Evolutionary conservation across 352 stramenopile genomes (phyloP).

Genomic region (Phytophthora meadii): DNA sequence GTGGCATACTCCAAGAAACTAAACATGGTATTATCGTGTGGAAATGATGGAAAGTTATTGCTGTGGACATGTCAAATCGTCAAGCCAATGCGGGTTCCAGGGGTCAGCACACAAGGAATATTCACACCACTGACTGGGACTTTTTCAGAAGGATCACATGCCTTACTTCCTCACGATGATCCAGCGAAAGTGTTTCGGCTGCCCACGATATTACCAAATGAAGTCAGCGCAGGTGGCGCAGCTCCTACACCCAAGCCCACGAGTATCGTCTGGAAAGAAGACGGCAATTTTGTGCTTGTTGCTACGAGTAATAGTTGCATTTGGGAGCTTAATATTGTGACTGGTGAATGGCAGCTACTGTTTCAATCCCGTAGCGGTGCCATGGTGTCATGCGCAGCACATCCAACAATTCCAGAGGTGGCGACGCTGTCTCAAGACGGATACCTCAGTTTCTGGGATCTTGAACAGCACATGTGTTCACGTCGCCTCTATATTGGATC

Average conservation of each 20-base stretch:
- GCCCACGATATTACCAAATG: conserved; percentile 42
- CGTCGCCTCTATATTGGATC: conserved; percentile 41
- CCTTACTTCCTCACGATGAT: conserved; percentile 42
- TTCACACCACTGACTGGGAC: conserved; percentile 61
- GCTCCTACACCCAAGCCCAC: conserved; percentile 46
- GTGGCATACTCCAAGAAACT: conserved; percentile 64
- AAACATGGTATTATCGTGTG: conserved; percentile 61
- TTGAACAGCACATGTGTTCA: conserved; percentile 48
- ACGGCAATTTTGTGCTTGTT: conserved; percentile 58
- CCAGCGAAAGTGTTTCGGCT: conserved; percentile 48
- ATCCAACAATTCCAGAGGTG: conserved; percentile 56
- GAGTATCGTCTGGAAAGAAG: conserved; percentile 64
- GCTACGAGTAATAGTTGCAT: conserved; percentile 67
- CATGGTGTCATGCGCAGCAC: conserved; percentile 41
- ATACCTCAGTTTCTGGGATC: conserved; percentile 65
- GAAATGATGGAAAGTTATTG: conserved; percentile 54
- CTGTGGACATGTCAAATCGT: conserved; percentile 66
- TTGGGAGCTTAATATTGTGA: conserved; percentile 61
- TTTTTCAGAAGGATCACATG: conserved; percentile 60
- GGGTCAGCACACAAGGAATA: conserved; percentile 61
- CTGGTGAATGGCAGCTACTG: conserved; percentile 56
- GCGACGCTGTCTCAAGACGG: conserved; percentile 58
- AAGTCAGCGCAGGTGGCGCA: conserved; percentile 17
- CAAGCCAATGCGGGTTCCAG: conserved; percentile 59
- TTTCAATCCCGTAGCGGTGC: conserved; percentile 60